These are phyloP conservation scores for Lentinus tigrinus DNA, from an alignment of 768 basidiomycete genomes.

Conservation along the genomic window DNA sequence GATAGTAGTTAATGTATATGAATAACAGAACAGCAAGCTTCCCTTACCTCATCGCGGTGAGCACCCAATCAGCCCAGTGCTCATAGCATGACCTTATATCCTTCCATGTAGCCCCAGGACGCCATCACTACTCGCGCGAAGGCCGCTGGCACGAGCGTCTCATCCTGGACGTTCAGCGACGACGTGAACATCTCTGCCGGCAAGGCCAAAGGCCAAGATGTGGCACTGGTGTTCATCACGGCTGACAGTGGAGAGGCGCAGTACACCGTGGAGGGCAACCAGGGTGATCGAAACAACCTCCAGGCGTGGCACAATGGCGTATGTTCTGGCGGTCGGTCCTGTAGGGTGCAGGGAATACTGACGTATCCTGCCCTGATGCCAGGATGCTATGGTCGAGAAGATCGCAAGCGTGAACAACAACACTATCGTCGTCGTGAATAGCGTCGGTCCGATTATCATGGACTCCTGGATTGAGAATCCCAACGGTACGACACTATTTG, in stretches of 20 bases:
- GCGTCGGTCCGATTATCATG: conserved; percentile 54
- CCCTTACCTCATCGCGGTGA: conserved; percentile 49
- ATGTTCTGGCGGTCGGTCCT: not conserved
- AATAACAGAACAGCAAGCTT: conserved; percentile 44
- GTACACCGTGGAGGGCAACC: conserved; percentile 33
- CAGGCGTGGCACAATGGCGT: conserved; percentile 28
- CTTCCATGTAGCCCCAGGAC: conserved; percentile 26
- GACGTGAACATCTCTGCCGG: conserved; percentile 45
- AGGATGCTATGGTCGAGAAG: conserved; percentile 36
- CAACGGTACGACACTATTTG: conserved; percentile 34
- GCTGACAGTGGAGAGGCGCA: conserved; percentile 34
- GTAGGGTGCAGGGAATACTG: not conserved
- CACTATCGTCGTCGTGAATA: conserved; percentile 67
- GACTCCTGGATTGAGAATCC: conserved; percentile 47
- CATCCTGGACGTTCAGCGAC: conserved; percentile 47
- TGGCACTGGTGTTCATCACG: conserved; percentile 57
- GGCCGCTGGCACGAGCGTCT: conserved; percentile 39
- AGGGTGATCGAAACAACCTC: conserved; percentile 32
- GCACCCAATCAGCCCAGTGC: not conserved
- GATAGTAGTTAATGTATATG: not conserved
- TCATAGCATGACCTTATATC: not conserved
- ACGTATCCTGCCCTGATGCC: not conserved
- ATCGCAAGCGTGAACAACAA: conserved; percentile 56
- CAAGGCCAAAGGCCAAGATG: conserved; percentile 47
- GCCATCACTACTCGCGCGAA: conserved; percentile 42